Conservation (phyloP, 2,329 filamentous ascomycete species). For the Fusarium sambucinum region DNA sequence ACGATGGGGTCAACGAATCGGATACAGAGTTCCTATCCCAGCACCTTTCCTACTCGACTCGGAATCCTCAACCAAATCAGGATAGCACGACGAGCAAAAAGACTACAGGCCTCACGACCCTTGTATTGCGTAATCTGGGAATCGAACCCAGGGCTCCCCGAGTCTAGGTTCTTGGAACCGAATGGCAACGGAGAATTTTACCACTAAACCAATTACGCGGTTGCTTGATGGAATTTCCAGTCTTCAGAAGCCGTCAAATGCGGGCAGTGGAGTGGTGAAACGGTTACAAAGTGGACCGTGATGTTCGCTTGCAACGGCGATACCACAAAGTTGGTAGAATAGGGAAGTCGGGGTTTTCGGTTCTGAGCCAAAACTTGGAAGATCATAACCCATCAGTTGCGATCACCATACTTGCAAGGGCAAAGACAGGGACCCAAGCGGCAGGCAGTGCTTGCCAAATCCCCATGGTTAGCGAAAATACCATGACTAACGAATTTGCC, state of each 20-base stretch:
- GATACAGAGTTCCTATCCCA: neutral
- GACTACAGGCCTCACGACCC: neutral
- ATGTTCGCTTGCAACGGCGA: neutral
- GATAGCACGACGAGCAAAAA: neutral
- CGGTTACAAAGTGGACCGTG: neutral
- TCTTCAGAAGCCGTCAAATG: neutral
- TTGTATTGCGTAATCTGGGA: constrained; percentile 1
- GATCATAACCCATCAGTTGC: neutral
- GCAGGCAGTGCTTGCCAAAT: neutral
- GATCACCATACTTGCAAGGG: neutral
- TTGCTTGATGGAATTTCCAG: neutral
- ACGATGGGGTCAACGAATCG: neutral
- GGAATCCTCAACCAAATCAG: neutral
- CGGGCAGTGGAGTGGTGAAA: neutral
- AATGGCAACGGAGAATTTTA: constrained; percentile 7
- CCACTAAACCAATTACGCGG: constrained; percentile 10
- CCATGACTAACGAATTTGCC: neutral
- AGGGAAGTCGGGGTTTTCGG: neutral
- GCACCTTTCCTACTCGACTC: neutral
- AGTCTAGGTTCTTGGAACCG: neutral
- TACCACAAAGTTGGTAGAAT: neutral
- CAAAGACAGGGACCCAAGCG: neutral
- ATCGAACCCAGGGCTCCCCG: constrained; percentile 3
- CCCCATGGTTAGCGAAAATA: neutral
- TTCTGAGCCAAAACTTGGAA: neutral